These are phyloP conservation scores for Sphagnum tenellum DNA, from an alignment of 225 moss, liverwort and hornwort species.

Conservation along the genomic window DNA sequence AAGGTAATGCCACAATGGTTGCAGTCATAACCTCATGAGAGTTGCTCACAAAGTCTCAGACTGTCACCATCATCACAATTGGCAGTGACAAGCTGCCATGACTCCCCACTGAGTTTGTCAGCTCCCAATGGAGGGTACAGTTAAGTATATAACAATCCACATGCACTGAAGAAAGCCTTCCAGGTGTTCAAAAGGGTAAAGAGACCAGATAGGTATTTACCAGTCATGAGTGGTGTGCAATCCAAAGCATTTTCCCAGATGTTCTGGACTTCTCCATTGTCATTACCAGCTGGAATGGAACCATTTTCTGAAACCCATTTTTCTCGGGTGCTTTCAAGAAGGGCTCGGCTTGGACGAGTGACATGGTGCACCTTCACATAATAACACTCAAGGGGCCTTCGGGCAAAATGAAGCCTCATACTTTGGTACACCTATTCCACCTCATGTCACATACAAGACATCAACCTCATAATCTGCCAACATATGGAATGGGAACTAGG, in stretches of 20 bases:
- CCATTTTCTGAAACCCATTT: conserved; percentile 74
- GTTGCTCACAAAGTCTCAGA: no score
- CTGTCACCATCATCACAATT: no score
- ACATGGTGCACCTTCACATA: conserved; percentile 80
- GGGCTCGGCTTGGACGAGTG: conserved; percentile 72
- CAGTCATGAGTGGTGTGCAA: conserved; percentile 79
- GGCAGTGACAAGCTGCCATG: no score
- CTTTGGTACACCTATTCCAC: conserved; percentile 72
- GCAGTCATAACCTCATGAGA: no score
- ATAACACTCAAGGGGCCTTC: conserved; percentile 74
- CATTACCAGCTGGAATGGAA: conserved; percentile 64
- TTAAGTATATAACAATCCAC: no score
- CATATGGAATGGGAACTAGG: neutral
- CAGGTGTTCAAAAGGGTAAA: no score
- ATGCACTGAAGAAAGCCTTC: no score
- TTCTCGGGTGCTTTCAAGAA: conserved; percentile 83
- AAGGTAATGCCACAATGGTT: no score
- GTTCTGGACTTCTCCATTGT: conserved; percentile 74
- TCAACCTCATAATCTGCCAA: neutral
- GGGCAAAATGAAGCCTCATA: conserved; percentile 96
- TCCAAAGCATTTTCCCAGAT: conserved; percentile 91
- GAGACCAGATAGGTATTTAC: conserved; percentile 14
- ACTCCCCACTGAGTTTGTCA: neutral
- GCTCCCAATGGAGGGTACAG: neutral
- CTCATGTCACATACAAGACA: neutral